A percentile compares a stretch with the other conserved stretches of the same genome.
Evolutionary conservation across 1,284 basidiomycete genomes (phyloP).

Genomic region (Entoloma clypeatum): DNA sequence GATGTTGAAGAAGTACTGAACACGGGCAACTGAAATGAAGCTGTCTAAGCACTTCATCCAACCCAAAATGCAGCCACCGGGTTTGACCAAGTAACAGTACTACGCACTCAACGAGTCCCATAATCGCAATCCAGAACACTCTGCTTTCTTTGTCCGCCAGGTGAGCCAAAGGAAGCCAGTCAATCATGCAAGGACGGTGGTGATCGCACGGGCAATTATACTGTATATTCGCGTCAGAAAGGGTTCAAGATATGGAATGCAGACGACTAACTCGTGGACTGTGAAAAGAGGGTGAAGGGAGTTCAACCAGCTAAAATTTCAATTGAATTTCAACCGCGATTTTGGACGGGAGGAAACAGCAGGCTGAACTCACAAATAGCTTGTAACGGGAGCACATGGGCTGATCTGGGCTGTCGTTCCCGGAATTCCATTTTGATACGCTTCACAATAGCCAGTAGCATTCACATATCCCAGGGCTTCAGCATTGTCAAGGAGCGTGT

Average conservation of each 20-base stretch:
- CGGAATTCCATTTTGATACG: slow-evolving; percentile 56
- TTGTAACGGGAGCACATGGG: slow-evolving; percentile 58
- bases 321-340: not conserved
- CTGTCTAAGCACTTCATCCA: too few relatives aligned
- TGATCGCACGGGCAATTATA: slow-evolving; percentile 34
- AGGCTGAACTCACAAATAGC: slow-evolving; percentile 50
- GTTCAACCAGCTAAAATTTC: slow-evolving; percentile 46
- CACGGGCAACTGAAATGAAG: too few relatives aligned
- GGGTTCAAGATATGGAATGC: not conserved
- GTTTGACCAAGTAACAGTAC: too few relatives aligned
- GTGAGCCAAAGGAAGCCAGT: too few relatives aligned
- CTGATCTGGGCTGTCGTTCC: slow-evolving; percentile 46
- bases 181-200: slow-evolving; percentile 29
- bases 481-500: slow-evolving; percentile 50
- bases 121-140: too few relatives aligned
- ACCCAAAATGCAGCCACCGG: too few relatives aligned
- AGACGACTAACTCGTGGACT: slow-evolving; percentile 43
- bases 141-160: too few relatives aligned
- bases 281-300: slow-evolving; percentile 52
- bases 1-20: too few relatives aligned
- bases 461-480: slow-evolving; percentile 54
- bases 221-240: not conserved
- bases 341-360: not conserved
- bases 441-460: slow-evolving; percentile 53
- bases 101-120: too few relatives aligned